Conservation (phyloP, 768 basidiomycete genomes). For the Rhodotorula kratochvilovae region DNA sequence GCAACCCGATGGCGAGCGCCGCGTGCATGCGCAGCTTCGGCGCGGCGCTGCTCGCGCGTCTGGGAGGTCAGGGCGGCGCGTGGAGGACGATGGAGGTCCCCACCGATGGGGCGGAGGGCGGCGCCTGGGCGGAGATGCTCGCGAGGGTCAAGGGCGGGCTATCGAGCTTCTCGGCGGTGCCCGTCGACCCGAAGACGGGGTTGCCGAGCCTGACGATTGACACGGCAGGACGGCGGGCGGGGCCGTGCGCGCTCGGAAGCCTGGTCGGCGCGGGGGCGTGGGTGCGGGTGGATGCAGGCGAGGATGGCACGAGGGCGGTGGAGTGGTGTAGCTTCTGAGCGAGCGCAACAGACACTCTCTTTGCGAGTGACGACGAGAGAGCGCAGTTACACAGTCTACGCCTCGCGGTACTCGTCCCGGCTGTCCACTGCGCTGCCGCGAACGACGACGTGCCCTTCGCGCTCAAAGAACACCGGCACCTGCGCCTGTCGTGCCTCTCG, state of each 20-base stretch:
- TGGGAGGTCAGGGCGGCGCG: not conserved
- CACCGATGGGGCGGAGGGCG: not conserved
- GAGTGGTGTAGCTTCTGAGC: too few species aligned
- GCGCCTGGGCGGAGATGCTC: not conserved
- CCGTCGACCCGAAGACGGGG: not conserved
- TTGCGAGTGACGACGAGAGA: not conserved
- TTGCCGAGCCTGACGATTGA: not conserved
- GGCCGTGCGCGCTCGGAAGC: constrained; percentile 4
- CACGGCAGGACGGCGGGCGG: not conserved
- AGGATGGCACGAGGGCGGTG: not conserved
- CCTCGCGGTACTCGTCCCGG: not conserved
- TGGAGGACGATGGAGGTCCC: not conserved
- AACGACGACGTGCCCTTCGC: constrained; percentile 22
- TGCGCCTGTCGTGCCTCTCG: constrained; percentile 5
- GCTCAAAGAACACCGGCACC: constrained; percentile 23
- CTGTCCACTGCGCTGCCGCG: not conserved
- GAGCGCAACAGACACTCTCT: too few species aligned
- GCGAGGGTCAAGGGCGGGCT: not conserved
- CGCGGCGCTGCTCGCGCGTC: not conserved
- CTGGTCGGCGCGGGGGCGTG: not conserved
- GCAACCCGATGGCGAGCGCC: constrained; percentile 16
- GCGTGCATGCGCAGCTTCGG: constrained; percentile 12
- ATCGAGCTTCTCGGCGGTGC: constrained; percentile 12
- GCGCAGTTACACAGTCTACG: too few species aligned
- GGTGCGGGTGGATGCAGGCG: not conserved